Percentiles rank a stretch among this genome's conserved stretches.
Conservation (phyloP, 225 moss, liverwort and hornwort species). For the Thuidium tamariscinum region DNA sequence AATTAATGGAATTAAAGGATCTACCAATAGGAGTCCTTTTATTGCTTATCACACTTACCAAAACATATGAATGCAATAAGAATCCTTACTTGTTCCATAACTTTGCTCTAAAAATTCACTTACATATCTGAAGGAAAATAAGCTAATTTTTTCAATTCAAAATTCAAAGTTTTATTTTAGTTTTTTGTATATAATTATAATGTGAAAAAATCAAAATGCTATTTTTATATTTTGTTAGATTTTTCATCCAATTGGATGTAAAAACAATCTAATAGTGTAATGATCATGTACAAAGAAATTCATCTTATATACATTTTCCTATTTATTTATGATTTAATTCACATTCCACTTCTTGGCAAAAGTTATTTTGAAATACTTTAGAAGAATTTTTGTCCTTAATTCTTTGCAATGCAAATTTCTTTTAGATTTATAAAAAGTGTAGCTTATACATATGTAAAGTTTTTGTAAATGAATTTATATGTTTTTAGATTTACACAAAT, state of each 20-base stretch:
- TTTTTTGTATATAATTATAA: neutral
- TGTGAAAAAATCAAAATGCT: too few species aligned
- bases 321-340: neutral
- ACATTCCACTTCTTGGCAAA: neutral
- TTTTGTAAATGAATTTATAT: neutral
- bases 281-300: accelerated
- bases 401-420: neutral
- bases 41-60: accelerated
- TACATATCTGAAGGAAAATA: neutral
- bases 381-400: neutral
- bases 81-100: neutral
- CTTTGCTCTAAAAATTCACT: neutral
- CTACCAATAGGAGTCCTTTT: accelerated
- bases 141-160: neutral
- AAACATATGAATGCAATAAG: neutral
- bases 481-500: neutral
- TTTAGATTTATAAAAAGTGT: neutral
- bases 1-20: accelerated
- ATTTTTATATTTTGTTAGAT: neutral
- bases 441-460: neutral
- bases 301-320: neutral
- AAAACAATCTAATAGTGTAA: neutral
- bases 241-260: neutral
- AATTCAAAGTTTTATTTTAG: neutral
- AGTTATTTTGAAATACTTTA: neutral